Conservation (phyloP, 1,284 basidiomycete genomes). For the Sporisorium sorghi region DNA sequence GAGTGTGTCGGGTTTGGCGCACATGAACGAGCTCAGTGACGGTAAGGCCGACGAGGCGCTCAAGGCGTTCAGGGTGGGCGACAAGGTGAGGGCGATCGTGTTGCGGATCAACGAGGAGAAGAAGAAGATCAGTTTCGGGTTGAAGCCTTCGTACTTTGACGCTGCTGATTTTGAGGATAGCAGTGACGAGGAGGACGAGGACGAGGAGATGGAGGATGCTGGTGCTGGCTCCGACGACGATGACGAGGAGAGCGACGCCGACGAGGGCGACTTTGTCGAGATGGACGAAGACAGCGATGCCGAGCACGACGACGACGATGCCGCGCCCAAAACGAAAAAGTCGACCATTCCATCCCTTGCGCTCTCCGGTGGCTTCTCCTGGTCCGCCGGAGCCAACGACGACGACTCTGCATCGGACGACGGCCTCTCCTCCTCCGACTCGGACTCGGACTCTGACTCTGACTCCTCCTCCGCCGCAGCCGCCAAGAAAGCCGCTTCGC, state of each 20-base stretch:
- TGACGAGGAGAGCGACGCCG: conserved; percentile 41
- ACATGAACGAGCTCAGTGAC: conserved; percentile 74
- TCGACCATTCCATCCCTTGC: conserved; percentile 67
- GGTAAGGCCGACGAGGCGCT: conserved; percentile 74
- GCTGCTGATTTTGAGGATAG: conserved; percentile 69
- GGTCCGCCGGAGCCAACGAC: conserved; percentile 71
- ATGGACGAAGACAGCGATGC: conserved; percentile 61
- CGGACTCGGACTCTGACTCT: conserved; percentile 28
- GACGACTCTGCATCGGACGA: conserved; percentile 25
- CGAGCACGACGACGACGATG: conserved; percentile 47
- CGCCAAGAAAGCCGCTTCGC: conserved; percentile 64
- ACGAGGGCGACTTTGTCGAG: conserved; percentile 43
- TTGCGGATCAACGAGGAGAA: conserved; percentile 79
- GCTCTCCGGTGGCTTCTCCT: conserved; percentile 73
- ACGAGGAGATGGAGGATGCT: conserved; percentile 49
- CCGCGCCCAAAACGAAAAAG: conserved; percentile 23
- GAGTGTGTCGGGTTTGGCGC: conserved; percentile 88
- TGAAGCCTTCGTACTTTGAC: conserved; percentile 88
- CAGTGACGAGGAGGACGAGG: conserved; percentile 67
- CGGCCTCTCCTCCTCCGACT: conserved; percentile 16
- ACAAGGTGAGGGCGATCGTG: conserved; percentile 84
- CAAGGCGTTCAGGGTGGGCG: conserved; percentile 85
- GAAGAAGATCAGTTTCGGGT: conserved; percentile 83
- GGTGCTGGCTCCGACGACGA: conserved; percentile 54
- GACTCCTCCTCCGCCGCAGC: conserved; percentile 68